Conservation (phyloP, 345 rosid genomes). For the Noccaea bulbosa region DNA sequence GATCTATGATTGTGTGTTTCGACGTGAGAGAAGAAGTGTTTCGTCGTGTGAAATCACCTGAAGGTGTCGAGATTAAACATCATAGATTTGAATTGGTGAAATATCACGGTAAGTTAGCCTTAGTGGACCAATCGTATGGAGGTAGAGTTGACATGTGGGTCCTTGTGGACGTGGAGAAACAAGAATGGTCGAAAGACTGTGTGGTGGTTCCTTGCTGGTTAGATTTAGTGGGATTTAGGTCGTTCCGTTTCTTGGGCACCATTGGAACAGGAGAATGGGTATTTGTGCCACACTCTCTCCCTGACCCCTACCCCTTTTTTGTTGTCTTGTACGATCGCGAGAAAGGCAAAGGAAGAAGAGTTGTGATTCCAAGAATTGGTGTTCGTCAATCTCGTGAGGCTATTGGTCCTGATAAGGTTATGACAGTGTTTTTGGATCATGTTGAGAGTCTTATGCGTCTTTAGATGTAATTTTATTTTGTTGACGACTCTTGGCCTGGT, state of each 20-base stretch:
- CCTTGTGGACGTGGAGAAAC: slow-evolving; percentile 6
- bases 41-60: not conserved
- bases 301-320: not conserved
- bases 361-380: not conserved
- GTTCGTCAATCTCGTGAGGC: no score
- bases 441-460: no score
- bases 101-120: not conserved
- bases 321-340: not conserved
- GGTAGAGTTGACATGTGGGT: not conserved
- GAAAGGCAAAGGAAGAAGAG: not conserved
- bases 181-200: no score
- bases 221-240: not conserved
- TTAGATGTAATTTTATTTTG: no score
- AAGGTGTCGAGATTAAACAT: not conserved
- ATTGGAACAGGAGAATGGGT: no score
- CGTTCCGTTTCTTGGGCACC: no score
- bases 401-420: no score
- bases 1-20: not conserved
- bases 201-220: not conserved
- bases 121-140: not conserved
- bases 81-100: not conserved
- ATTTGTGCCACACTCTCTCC: not conserved
- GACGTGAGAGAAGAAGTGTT: slow-evolving; percentile 9
- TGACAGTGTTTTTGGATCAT: no score
- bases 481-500: no score